phyloP scores from a whole-genome alignment of 2,329 filamentous ascomycete species.

The Cladosporium sp. region DNA sequence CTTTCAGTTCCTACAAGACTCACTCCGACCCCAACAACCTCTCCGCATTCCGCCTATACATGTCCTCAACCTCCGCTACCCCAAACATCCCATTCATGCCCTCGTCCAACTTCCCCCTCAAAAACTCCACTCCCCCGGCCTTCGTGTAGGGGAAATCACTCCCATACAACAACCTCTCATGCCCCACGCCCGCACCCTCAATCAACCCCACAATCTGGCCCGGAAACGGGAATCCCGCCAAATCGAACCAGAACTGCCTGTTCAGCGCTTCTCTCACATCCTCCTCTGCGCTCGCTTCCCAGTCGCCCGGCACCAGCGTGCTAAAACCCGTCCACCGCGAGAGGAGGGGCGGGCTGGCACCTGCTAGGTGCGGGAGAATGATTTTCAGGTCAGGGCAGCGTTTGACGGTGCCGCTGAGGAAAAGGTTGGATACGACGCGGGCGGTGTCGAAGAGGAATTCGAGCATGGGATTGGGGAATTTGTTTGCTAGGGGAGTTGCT shows the following conservation, averaged over 20 bases:
- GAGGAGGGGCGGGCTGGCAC: constrained; percentile 42
- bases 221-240: constrained; percentile 49
- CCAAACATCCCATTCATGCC: constrained; percentile 37
- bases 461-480: constrained; percentile 43
- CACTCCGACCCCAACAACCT: constrained; percentile 23
- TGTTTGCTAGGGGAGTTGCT: constrained; percentile 35
- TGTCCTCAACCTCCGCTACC: constrained; percentile 31
- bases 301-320: constrained; percentile 35
- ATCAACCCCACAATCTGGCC: constrained; percentile 48
- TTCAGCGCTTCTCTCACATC: constrained; percentile 32
- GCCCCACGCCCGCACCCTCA: constrained; percentile 34
- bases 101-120: constrained; percentile 40
- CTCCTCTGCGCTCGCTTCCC: constrained; percentile 24
- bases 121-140: constrained; percentile 31
- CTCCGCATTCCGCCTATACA: constrained; percentile 39
- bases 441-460: constrained; percentile 55
- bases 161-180: constrained; percentile 48
- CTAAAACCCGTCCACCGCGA: constrained; percentile 41
- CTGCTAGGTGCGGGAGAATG: constrained; percentile 48
- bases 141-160: constrained; percentile 52
- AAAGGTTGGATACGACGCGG: constrained; percentile 45
- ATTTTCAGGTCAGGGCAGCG: constrained; percentile 45
- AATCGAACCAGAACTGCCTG: constrained; percentile 49
- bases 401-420: constrained; percentile 44
- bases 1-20: not conserved